phyloP scores from a whole-genome alignment of 345 rosid genomes.

The Gossypium turneri region DNA sequence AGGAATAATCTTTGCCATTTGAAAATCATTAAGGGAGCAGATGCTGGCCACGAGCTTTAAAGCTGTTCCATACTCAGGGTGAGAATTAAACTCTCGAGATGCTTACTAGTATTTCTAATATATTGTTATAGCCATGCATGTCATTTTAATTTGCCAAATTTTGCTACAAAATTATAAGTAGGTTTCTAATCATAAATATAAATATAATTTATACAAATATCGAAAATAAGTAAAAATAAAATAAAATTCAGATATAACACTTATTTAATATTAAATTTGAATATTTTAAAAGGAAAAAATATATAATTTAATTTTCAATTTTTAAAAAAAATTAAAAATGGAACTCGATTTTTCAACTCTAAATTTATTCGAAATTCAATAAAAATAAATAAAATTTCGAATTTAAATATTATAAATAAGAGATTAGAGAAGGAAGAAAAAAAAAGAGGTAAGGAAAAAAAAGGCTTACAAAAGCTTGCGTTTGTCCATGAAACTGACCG shows the following conservation, averaged over 20 bases:
- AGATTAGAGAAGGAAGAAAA: not conserved
- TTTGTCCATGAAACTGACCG: conserved; percentile 87
- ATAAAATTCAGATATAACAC: not conserved
- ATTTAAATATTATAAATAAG: no score
- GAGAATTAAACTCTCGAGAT: no score
- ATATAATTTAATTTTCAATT: not conserved
- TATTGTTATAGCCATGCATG: no score
- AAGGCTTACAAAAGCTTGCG: conserved; percentile 71
- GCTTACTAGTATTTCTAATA: no score
- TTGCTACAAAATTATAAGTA: no score
- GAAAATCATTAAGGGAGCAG: fast-evolving
- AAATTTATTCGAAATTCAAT: no score
- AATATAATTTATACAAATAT: not conserved
- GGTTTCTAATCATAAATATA: conserved; percentile 1
- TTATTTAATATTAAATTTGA: no score
- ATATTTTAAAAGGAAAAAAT: not conserved
- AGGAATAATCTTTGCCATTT: fast-evolving
- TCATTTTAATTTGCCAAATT: no score
- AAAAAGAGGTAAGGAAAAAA: not conserved
- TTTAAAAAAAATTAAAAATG: no score
- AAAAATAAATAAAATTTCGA: no score
- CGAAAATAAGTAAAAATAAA: not conserved
- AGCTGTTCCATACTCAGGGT: fast-evolving
- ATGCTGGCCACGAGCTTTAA: no score
- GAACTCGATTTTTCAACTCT: no score